phyloP scores from a whole-genome alignment of 257 asterid species.

The Plantago major region DNA sequence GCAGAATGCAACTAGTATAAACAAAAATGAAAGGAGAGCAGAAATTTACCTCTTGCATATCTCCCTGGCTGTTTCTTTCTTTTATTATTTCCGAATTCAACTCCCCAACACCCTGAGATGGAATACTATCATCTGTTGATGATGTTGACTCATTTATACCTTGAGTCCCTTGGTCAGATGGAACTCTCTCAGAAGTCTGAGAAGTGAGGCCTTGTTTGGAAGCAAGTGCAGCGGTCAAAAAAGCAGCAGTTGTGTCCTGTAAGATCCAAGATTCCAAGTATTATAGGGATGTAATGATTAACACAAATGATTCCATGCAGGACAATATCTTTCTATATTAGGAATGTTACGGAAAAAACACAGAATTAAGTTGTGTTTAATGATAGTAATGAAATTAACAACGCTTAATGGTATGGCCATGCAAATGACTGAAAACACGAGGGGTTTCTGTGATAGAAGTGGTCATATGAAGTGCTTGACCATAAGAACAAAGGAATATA shows the following conservation, averaged over 20 bases:
- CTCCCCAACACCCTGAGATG: slow-evolving; percentile 30
- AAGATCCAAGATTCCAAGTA: slow-evolving; percentile 15
- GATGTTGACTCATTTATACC: slow-evolving; percentile 27
- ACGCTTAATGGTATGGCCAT: too few species aligned
- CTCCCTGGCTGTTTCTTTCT: slow-evolving; percentile 30
- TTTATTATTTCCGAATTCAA: slow-evolving; percentile 29
- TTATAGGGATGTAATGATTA: not conserved
- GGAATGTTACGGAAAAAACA: too few species aligned
- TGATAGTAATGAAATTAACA: too few species aligned
- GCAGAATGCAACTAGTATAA: slow-evolving; percentile 13
- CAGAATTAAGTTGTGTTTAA: too few species aligned
- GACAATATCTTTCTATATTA: too few species aligned
- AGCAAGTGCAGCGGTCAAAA: slow-evolving; percentile 74
- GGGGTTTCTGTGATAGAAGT: too few species aligned
- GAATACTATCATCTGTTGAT: slow-evolving; percentile 18
- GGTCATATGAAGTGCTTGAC: too few species aligned
- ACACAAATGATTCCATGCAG: too few species aligned
- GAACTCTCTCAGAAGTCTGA: slow-evolving; percentile 36
- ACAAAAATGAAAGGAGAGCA: slow-evolving; percentile 1
- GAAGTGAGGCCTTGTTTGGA: slow-evolving; percentile 42
- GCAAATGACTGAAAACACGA: too few species aligned
- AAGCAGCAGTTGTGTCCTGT: slow-evolving; percentile 81
- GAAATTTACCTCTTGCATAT: slow-evolving; percentile 42
- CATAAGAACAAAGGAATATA: too few species aligned
- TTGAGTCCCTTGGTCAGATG: slow-evolving; percentile 45